Evolutionary conservation across 1,284 basidiomycete species (phyloP).

Genomic region (Tilletia setariae): DNA sequence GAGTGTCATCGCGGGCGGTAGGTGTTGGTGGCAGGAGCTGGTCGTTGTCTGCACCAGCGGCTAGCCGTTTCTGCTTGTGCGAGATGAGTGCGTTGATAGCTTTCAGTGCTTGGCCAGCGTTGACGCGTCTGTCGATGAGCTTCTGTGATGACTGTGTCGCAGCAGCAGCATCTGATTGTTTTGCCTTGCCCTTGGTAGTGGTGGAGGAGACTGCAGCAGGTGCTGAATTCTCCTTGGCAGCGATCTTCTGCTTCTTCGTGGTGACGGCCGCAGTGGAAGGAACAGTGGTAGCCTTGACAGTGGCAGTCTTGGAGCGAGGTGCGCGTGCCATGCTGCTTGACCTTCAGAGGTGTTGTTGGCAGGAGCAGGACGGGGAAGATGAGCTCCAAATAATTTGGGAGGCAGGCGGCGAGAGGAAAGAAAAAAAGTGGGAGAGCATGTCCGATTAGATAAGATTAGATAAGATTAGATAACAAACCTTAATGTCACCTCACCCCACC

Average conservation of each 20-base stretch:
- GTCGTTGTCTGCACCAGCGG: constrained; percentile 15
- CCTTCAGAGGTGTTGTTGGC: background rate
- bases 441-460: background rate
- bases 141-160: background rate
- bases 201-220: background rate
- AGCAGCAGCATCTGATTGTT: background rate
- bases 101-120: constrained; percentile 38
- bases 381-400: background rate
- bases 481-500: no score
- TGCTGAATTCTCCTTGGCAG: background rate
- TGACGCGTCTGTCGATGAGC: constrained; percentile 31
- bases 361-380: background rate
- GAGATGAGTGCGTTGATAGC: constrained; percentile 45
- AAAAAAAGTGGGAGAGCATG: background rate
- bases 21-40: constrained; percentile 25
- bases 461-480: background rate
- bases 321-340: constrained; percentile 8
- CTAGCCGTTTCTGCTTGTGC: constrained; percentile 23
- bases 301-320: background rate
- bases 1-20: constrained; percentile 26
- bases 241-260: background rate
- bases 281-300: background rate
- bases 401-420: background rate
- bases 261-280: background rate
- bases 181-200: constrained; percentile 5